These are phyloP conservation scores for Metschnikowia henanensis DNA, from an alignment of 805 yeast genomes.

Conservation along the genomic window DNA sequence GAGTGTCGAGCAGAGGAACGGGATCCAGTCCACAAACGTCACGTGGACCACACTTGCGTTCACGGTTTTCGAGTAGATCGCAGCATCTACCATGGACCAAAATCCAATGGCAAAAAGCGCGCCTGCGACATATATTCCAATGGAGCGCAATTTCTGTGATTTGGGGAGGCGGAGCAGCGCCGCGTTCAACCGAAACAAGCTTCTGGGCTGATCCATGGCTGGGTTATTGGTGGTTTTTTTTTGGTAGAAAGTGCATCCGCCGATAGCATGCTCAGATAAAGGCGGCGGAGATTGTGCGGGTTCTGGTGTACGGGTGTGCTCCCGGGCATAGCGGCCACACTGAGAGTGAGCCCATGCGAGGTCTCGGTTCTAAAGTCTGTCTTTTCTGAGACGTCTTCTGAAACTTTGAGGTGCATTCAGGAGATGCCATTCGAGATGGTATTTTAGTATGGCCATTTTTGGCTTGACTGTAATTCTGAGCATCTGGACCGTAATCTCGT, in stretches of 20 bases:
- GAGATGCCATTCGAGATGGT: no score
- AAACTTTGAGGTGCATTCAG: no score
- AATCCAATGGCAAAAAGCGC: conserved; percentile 81
- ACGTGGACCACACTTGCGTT: conserved; percentile 88
- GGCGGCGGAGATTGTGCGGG: background rate
- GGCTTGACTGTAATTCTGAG: no score
- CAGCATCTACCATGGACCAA: conserved; percentile 88
- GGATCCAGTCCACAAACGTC: conserved; percentile 94
- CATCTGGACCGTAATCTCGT: no score
- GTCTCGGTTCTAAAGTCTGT: no score
- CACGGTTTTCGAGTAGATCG: conserved; percentile 77
- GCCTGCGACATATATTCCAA: conserved; percentile 78
- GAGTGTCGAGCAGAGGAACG: conserved; percentile 80
- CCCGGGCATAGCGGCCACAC: no score
- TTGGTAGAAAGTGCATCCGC: no score
- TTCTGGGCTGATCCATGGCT: conserved; percentile 43
- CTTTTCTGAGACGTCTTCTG: no score
- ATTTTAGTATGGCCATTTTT: no score
- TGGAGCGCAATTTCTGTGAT: conserved; percentile 65
- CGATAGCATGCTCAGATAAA: no score
- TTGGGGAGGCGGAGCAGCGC: conserved; percentile 60
- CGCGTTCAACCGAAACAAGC: conserved; percentile 63
- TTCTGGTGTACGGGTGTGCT: background rate
- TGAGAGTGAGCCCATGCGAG: no score
- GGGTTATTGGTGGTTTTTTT: no score